Conservation (phyloP, 345 rosid genomes). For the Moringa oleifera region DNA sequence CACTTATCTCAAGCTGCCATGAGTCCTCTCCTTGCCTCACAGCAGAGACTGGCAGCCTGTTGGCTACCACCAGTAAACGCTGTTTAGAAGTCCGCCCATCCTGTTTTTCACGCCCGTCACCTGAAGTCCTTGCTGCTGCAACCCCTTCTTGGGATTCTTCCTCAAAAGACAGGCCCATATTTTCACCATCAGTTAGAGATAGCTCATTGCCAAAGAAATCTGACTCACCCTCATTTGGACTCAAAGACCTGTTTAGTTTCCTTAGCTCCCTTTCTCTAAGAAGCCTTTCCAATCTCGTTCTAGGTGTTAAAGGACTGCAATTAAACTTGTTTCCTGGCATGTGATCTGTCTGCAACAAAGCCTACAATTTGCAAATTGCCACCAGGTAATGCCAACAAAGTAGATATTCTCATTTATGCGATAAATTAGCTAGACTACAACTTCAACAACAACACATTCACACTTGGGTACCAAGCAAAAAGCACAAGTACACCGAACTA, state of each 20-base stretch:
- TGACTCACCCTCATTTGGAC: slow-evolving; percentile 27
- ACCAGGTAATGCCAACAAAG: background rate
- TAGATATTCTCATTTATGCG: background rate
- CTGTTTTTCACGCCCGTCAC: slow-evolving; percentile 23
- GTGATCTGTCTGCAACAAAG: slow-evolving; percentile 18
- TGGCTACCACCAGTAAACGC: slow-evolving; percentile 53
- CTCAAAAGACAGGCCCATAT: slow-evolving; percentile 18
- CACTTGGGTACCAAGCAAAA: background rate
- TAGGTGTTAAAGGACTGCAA: slow-evolving; percentile 33
- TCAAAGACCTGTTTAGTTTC: slow-evolving; percentile 26
- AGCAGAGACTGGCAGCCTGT: slow-evolving; percentile 56
- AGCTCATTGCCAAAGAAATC: slow-evolving; percentile 22
- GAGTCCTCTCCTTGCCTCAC: slow-evolving; percentile 36
- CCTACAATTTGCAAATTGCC: slow-evolving; percentile 19
- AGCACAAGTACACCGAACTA: background rate
- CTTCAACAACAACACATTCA: background rate
- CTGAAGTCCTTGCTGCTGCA: slow-evolving; percentile 7
- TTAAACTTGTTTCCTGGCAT: slow-evolving; percentile 39
- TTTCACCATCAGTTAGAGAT: slow-evolving; percentile 20
- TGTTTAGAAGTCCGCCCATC: slow-evolving; percentile 36
- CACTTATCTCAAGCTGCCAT: slow-evolving; percentile 54
- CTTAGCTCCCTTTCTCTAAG: slow-evolving; percentile 46
- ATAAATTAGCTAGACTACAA: background rate
- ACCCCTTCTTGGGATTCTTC: slow-evolving; percentile 17
- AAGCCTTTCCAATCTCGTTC: slow-evolving; percentile 48